Base-by-base conservation (phyloP, 768 basidiomycete genomes). In the Zangia roseola region DNA sequence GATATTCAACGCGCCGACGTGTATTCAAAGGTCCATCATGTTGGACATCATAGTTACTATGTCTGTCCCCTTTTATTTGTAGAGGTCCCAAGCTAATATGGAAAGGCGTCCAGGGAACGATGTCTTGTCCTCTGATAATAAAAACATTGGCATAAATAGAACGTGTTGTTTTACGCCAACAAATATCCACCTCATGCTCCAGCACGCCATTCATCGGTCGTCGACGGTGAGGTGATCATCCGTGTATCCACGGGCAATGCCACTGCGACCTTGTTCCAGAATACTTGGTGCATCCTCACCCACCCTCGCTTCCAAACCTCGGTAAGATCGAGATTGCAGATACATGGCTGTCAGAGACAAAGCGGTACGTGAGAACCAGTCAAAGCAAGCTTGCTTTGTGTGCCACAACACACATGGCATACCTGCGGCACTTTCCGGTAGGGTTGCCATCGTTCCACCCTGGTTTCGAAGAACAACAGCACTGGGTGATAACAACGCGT, bases 211-310 rank as follows among this genome's bases (percentile, higher is more conserved):
- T 45, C 55, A 16, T 50, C 26, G 6, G 3, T 45, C 51, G 10
- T 53, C 24, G 8, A 6, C 9, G 0, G 20, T 21, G 23, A 38
- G 45, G 43, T 63, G 69, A 50, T 75, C 72, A 40, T 88, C 86
- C 40, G 78, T 78, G 64, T 98, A 97, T 10, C 88, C 91, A 53
- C 86, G 79, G 33, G 95, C 93, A 39, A 95, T 86, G 6, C 95
- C 95, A 56, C 81, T 88, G 39, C 93, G 72, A 0, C 95, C 95
- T 65, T 95, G 89, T 69, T 97, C 91, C 50, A 98, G 67, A 34
- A 85, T 65, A 53, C 87, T 81, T 0, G 94, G 94, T 1, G 74
- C 78, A 59, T 95, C 91, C 64, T 88, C 74, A 0, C 91, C 92
- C 10, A 85, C 58, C 9, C 88, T 77, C 19, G 80, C 70, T 50